Conservation (phyloP, 495 filamentous ascomycete genomes). For the Cladorrhinum samala region DNA sequence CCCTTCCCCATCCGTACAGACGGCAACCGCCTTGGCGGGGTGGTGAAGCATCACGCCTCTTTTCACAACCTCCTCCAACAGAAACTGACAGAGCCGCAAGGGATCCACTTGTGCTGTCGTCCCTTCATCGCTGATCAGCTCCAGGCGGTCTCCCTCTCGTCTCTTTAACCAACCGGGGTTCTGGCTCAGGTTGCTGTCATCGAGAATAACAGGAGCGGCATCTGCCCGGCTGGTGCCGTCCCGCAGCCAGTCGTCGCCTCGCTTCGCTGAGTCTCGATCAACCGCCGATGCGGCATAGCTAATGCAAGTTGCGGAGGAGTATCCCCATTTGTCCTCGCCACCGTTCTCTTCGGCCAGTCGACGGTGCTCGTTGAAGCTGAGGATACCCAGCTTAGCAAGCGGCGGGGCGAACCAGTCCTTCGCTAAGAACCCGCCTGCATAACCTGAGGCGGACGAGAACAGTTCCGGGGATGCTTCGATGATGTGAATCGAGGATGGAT, state of each 20-base stretch:
- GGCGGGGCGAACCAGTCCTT: conserved; percentile 61
- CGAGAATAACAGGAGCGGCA: conserved; percentile 42
- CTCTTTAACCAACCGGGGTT: conserved; percentile 57
- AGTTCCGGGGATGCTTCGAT: conserved; percentile 59
- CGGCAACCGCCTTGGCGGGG: conserved; percentile 49
- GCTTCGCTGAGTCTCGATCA: conserved; percentile 18
- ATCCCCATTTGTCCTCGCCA: conserved; percentile 63
- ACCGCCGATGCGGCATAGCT: conserved; percentile 38
- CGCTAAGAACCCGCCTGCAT: conserved; percentile 68
- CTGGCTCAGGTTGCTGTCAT: conserved; percentile 6
- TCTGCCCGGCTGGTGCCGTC: conserved; percentile 58
- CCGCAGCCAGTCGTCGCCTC: conserved; percentile 57
- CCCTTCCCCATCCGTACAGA: conserved; percentile 42
- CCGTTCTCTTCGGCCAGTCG: conserved; percentile 54
- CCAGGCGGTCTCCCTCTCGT: conserved; percentile 43
- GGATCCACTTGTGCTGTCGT: conserved; percentile 65
- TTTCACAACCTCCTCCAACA: conserved; percentile 50
- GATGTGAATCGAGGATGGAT: conserved; percentile 56
- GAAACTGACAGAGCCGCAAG: conserved; percentile 53
- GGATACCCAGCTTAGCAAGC: conserved; percentile 50
- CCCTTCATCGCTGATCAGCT: conserved; percentile 57
- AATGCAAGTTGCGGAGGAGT: conserved; percentile 56
- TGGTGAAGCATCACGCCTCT: conserved; percentile 63
- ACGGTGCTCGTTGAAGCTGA: conserved; percentile 66
- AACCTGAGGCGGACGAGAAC: conserved; percentile 67